A percentile compares a stretch with the other conserved stretches of the same genome.
phyloP scores from a whole-genome alignment of 2,329 filamentous ascomycete genomes.

The Scleromitrula shiraiana region DNA sequence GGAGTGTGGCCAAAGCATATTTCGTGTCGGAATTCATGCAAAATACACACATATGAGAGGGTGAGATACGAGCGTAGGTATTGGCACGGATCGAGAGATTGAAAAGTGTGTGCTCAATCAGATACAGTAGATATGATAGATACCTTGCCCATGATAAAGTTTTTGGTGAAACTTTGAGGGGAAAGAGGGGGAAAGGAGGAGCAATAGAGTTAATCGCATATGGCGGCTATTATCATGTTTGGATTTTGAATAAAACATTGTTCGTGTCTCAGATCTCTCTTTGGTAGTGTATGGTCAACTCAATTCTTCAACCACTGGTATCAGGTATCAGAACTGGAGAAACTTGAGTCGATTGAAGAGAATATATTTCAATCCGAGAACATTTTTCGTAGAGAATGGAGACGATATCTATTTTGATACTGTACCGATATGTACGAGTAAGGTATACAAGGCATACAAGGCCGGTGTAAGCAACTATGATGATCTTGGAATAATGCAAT shows the following conservation, averaged over 20 bases:
- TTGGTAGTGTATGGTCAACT: not conserved
- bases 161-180: not conserved
- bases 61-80: not conserved
- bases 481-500: not conserved
- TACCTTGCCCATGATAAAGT: too few relatives aligned
- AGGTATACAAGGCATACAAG: not conserved
- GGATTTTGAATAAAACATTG: not conserved
- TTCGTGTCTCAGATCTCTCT: slow-evolving; percentile 5
- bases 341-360: not conserved
- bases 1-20: slow-evolving; percentile 9
- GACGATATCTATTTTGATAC: not conserved
- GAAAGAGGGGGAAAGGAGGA: slow-evolving; percentile 3
- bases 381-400: not conserved
- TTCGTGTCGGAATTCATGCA: too few relatives aligned
- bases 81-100: not conserved
- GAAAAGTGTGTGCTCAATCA: too few relatives aligned
- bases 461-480: slow-evolving; percentile 1
- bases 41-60: not conserved
- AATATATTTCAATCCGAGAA: not conserved
- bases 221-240: not conserved
- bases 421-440: not conserved
- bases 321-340: too few relatives aligned
- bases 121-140: too few relatives aligned
- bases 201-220: slow-evolving; percentile 5
- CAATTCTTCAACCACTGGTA: too few relatives aligned